These are phyloP conservation scores for Curvularia eragrostidis DNA, from an alignment of 2,329 filamentous ascomycete genomes.

Conservation along the genomic window DNA sequence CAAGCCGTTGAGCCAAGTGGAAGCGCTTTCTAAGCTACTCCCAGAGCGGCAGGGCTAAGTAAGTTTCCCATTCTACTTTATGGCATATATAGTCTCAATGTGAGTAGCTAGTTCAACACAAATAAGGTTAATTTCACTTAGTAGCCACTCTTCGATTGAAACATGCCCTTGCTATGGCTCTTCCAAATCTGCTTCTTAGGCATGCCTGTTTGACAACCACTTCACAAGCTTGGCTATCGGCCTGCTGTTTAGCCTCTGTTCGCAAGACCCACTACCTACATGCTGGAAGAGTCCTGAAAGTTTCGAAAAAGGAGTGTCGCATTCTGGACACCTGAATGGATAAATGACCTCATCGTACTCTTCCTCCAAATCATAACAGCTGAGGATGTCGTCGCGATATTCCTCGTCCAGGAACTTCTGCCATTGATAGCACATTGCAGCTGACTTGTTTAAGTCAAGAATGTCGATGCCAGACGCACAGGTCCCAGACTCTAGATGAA, in stretches of 20 bases:
- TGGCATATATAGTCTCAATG: no score
- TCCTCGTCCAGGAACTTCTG: conserved; percentile 25
- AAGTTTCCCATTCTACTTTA: no score
- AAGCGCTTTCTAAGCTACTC: no score
- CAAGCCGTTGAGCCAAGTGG: no score
- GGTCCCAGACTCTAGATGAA: conserved; percentile 24
- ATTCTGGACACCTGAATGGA: conserved; percentile 18
- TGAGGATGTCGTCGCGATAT: conserved; percentile 24
- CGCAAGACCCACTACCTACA: conserved; percentile 19
- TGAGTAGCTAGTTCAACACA: no score
- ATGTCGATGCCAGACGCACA: conserved; percentile 24
- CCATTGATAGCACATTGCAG: conserved; percentile 28
- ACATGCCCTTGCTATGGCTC: no score
- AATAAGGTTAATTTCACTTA: no score
- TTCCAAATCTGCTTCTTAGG: not conserved
- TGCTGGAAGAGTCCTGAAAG: conserved; percentile 27
- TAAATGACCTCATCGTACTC: conserved; percentile 15
- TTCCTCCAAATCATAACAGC: conserved; percentile 12
- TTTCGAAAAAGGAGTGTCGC: conserved; percentile 19
- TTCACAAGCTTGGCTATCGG: conserved; percentile 22
- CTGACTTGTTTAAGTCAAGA: conserved; percentile 23
- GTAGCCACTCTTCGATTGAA: no score
- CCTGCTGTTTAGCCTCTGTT: conserved; percentile 17
- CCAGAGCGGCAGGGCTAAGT: no score
- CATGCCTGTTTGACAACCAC: conserved; percentile 21